Percentiles rank a stretch among this genome's conserved stretches.
Evolutionary conservation across 768 basidiomycete species (phyloP).

Genomic region (Basidioascus undulatus): DNA sequence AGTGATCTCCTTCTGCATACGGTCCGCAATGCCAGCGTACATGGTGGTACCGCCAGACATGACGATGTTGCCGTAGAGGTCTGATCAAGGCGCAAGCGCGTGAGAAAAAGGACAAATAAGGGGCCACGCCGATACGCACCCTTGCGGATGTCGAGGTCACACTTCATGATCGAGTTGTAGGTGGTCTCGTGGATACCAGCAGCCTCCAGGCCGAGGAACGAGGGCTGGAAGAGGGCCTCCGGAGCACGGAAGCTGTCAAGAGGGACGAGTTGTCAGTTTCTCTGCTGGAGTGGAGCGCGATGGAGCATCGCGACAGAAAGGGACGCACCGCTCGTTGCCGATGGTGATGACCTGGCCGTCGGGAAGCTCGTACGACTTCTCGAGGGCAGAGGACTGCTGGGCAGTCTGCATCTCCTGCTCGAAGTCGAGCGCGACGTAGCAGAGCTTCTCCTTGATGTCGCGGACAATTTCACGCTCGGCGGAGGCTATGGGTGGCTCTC

Average conservation of each 20-base stretch:
- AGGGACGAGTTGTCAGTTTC: background rate
- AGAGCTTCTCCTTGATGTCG: slow-evolving; percentile 93
- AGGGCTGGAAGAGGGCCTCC: slow-evolving; percentile 46
- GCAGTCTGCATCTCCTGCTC: slow-evolving; percentile 82
- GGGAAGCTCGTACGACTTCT: slow-evolving; percentile 84
- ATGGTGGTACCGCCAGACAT: slow-evolving; percentile 77
- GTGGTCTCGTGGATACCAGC: slow-evolving; percentile 83
- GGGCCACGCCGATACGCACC: no score
- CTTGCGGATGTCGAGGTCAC: slow-evolving; percentile 63
- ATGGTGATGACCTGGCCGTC: slow-evolving; percentile 87
- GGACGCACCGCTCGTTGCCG: slow-evolving; percentile 52
- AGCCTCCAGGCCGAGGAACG: slow-evolving; percentile 49
- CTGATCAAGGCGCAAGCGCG: no score
- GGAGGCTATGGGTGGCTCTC: no score
- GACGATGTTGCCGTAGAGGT: slow-evolving; percentile 53
- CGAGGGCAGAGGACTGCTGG: slow-evolving; percentile 63
- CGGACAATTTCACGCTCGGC: slow-evolving; percentile 78
- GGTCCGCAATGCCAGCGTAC: slow-evolving; percentile 64
- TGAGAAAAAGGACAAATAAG: no score
- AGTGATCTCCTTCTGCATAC: slow-evolving; percentile 85
- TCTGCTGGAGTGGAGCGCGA: background rate
- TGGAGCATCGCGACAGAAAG: background rate
- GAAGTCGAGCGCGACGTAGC: slow-evolving; percentile 83
- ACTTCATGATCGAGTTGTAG: slow-evolving; percentile 66
- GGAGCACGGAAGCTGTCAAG: slow-evolving; percentile 31